phyloP scores from a whole-genome alignment of 2,329 filamentous ascomycete genomes.

The Byssothecium circinans region DNA sequence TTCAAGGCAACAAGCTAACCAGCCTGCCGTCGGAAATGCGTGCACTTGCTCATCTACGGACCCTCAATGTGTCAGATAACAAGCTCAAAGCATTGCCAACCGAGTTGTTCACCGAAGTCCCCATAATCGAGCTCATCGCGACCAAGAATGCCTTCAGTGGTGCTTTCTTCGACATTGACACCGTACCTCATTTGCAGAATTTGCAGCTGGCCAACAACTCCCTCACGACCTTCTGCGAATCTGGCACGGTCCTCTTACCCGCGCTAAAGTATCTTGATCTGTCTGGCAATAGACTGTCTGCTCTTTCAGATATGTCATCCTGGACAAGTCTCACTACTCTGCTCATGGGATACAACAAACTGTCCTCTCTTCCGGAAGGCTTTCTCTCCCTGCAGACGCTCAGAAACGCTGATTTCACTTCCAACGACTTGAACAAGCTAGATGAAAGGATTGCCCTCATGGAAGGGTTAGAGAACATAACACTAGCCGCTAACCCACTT shows the following conservation, averaged over 20 bases:
- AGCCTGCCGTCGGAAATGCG: slow-evolving; percentile 68
- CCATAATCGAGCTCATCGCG: slow-evolving; percentile 72
- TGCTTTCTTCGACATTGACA: slow-evolving; percentile 64
- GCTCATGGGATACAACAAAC: slow-evolving; percentile 77
- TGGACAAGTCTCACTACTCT: slow-evolving; percentile 76
- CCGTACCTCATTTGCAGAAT: slow-evolving; percentile 67
- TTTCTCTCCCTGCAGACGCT: slow-evolving; percentile 69
- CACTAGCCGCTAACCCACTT: slow-evolving; percentile 85
- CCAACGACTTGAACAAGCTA: slow-evolving; percentile 77
- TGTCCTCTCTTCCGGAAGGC: slow-evolving; percentile 74
- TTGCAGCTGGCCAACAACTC: slow-evolving; percentile 80
- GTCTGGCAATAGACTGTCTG: slow-evolving; percentile 77
- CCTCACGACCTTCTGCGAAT: slow-evolving; percentile 57
- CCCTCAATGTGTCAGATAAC: slow-evolving; percentile 81
- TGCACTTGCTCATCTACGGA: slow-evolving; percentile 69
- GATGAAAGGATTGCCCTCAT: slow-evolving; percentile 78
- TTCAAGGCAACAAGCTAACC: slow-evolving; percentile 78
- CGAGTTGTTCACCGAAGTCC: slow-evolving; percentile 65
- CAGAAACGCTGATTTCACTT: slow-evolving; percentile 77
- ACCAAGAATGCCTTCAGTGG: slow-evolving; percentile 79
- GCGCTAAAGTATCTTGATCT: slow-evolving; percentile 72
- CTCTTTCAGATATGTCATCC: slow-evolving; percentile 70
- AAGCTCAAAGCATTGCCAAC: slow-evolving; percentile 72
- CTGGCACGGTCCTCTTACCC: slow-evolving; percentile 63
- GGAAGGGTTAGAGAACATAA: slow-evolving; percentile 73